Evolutionary conservation across 2,329 filamentous ascomycete species (phyloP), one percentile per base, ranked within the genome.

Genomic region (Hypoxylon sp.): DNA sequence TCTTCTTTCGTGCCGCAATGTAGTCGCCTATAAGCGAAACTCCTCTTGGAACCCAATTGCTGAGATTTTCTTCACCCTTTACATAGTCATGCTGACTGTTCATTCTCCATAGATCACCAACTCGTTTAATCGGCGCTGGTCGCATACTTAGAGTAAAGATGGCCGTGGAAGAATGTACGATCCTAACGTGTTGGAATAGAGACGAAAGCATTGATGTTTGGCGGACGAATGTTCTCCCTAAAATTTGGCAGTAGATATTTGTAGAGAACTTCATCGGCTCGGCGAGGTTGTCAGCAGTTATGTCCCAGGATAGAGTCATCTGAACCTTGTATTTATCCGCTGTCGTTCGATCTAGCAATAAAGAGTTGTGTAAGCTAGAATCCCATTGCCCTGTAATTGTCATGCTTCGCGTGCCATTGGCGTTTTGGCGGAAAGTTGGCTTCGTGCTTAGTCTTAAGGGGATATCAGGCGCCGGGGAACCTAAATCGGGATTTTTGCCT

Each of bases 361-460:
- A 84, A 5, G 96, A 98, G 69, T 90, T 90, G 79, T 99, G 96
- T 72, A 96, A 85, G 75, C 94, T 97, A 0, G 95, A 98, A 77
- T 99, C 96, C 96, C 96, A 99, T 76, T 98, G 94, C 0, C 92
- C 94, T n/a, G 91, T 87, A 46, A 98, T 85, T 1, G 91, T 94
- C 38, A 98, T 90, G 77, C 91, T 94, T 36, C 90, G 91, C 0
- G 94, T 98, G 38, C 96, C 96, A 77, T 98, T 97, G 23, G 93
- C 89, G 76, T 98, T 97, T 63, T 92, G 90, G 69, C 91, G 92
- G 71, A 97, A 91, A 61, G 90, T 86, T 0, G 96, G 95, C 51
- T 91, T 89, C 32, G 91, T 88, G 2, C 94, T 86, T 49, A 97
- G 85, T 75, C 93, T 93, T 38, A 99, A 82, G 0, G 89, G 80